phyloP scores from a whole-genome alignment of 495 filamentous ascomycete genomes.

The Neurospora sublineolata region DNA sequence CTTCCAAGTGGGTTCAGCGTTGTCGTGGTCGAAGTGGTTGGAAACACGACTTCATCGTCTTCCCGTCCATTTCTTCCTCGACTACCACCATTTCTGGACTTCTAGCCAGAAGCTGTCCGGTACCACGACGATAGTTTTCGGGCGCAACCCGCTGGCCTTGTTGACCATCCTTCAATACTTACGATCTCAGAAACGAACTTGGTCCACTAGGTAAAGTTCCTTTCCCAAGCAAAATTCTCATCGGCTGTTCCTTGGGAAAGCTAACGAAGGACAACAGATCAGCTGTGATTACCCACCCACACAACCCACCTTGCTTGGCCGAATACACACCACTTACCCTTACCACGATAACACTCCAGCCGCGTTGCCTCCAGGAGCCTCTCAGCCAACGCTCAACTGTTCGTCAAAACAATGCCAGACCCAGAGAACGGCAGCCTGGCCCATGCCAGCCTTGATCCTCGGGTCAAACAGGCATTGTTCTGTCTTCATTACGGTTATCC shows the following conservation, averaged over 20 bases:
- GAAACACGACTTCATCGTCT: neutral
- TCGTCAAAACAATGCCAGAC: constrained; percentile 8
- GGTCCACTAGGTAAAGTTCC: neutral
- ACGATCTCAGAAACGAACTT: neutral
- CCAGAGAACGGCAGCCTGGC: constrained; percentile 7
- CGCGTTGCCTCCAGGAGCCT: neutral
- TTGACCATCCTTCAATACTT: neutral
- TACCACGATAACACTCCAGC: neutral
- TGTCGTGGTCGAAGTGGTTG: neutral
- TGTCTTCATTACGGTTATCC: constrained; percentile 46
- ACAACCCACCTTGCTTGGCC: neutral
- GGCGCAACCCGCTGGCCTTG: neutral
- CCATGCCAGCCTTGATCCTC: neutral
- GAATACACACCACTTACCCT: neutral
- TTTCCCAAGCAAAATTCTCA: neutral
- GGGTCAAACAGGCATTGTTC: constrained; percentile 11
- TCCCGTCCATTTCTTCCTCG: neutral
- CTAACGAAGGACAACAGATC: neutral
- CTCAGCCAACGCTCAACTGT: neutral
- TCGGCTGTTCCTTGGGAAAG: neutral
- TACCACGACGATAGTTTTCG: neutral
- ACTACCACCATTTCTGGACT: neutral
- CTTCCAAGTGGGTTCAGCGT: neutral
- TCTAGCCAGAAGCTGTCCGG: neutral
- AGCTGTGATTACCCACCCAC: neutral